phyloP scores from a whole-genome alignment of 495 filamentous ascomycete genomes.

The Tetracladium setigerum region DNA sequence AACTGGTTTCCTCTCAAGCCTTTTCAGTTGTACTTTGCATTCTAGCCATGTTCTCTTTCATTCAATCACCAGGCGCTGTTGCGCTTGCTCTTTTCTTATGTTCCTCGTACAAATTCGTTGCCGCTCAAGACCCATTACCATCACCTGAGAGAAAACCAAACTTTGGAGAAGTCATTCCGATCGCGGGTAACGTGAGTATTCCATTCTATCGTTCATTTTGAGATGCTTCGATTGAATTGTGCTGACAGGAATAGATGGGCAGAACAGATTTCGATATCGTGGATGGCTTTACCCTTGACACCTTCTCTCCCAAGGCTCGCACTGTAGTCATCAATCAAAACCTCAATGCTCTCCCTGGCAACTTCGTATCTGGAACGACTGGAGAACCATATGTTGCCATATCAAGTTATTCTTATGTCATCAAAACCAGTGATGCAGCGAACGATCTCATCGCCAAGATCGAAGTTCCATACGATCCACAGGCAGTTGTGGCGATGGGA shows the following conservation, averaged over 20 bases:
- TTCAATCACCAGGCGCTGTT: background rate
- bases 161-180: slow-evolving; percentile 11
- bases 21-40: no score
- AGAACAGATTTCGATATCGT: slow-evolving; percentile 17
- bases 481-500: slow-evolving; percentile 6
- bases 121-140: slow-evolving; percentile 5
- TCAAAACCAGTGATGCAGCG: slow-evolving; percentile 14
- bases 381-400: slow-evolving; percentile 13
- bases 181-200: slow-evolving; percentile 8
- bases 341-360: slow-evolving; percentile 7
- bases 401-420: slow-evolving; percentile 15
- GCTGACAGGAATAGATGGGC: slow-evolving; percentile 12
- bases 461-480: slow-evolving; percentile 15
- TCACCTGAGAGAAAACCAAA: slow-evolving; percentile 4
- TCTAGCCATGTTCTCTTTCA: no score
- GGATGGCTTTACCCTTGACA: slow-evolving; percentile 14
- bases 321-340: slow-evolving; percentile 15
- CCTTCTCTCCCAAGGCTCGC: slow-evolving; percentile 14
- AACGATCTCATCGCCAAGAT: slow-evolving; percentile 18
- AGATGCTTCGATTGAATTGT: background rate
- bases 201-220: background rate
- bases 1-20: no score
- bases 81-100: slow-evolving; percentile 6
- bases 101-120: background rate
- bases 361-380: slow-evolving; percentile 11